These are phyloP conservation scores for Beauveria brongniartii DNA, from an alignment of 2,329 filamentous ascomycete species.

Conservation along the genomic window DNA sequence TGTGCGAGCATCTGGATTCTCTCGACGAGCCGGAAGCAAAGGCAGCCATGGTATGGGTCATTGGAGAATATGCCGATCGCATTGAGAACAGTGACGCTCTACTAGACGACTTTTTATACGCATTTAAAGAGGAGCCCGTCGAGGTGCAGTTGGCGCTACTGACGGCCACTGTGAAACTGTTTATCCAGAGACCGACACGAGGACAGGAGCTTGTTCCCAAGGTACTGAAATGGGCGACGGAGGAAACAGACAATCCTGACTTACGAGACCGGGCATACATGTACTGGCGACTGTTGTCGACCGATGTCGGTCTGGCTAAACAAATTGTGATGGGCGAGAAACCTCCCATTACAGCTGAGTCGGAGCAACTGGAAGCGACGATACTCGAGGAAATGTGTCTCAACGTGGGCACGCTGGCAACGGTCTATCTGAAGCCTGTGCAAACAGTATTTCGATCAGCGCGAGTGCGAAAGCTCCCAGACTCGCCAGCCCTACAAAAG, in stretches of 20 bases:
- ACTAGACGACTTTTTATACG: conserved; percentile 89
- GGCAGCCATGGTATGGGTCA: conserved; percentile 98
- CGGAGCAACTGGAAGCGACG: conserved; percentile 81
- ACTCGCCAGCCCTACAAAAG: conserved; percentile 80
- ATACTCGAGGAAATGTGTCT: conserved; percentile 97
- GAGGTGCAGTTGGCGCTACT: conserved; percentile 92
- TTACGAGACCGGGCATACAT: conserved; percentile 94
- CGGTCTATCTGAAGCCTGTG: conserved; percentile 95
- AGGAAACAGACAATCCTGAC: conserved; percentile 98
- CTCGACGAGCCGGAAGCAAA: conserved; percentile 97
- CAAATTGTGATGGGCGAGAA: conserved; percentile 95
- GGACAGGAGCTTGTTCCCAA: conserved; percentile 89
- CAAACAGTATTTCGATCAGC: conserved; percentile 93
- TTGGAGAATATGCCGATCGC: conserved; percentile 92
- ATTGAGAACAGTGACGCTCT: conserved; percentile 95
- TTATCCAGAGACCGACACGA: conserved; percentile 93
- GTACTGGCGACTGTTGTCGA: conserved; percentile 96
- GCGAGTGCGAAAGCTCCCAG: conserved; percentile 66
- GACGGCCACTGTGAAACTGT: conserved; percentile 94
- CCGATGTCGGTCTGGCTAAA: conserved; percentile 79
- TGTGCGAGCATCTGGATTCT: conserved; percentile 94
- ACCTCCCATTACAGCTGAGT: conserved; percentile 90
- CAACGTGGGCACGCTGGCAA: conserved; percentile 90
- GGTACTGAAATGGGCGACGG: conserved; percentile 96
- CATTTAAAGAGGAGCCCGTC: conserved; percentile 87